phyloP scores from a whole-genome alignment of 352 stramenopile genomes.

The Globisporangium barbulae region DNA sequence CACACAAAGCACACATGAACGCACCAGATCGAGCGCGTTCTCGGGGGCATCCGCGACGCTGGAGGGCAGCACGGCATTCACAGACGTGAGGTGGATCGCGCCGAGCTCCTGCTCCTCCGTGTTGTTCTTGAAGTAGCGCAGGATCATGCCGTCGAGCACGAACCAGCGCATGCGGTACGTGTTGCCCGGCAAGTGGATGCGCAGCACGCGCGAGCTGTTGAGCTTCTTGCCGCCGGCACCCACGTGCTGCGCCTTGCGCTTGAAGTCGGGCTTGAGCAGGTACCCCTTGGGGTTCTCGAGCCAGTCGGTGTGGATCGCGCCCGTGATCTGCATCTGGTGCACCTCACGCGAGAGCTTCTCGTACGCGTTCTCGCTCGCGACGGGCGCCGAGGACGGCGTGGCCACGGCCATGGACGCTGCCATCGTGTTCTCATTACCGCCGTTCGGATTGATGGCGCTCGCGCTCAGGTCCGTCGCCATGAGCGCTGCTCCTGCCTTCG shows the following conservation, averaged over 20 bases:
- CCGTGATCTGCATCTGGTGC: conserved; percentile 88
- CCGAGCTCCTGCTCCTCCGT: conserved; percentile 86
- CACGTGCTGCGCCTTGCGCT: conserved; percentile 83
- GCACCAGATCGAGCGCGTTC: conserved; percentile 78
- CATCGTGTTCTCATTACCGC: conserved; percentile 17
- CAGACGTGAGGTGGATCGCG: conserved; percentile 83
- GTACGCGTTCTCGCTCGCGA: conserved; percentile 75
- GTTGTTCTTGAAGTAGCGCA: conserved; percentile 87
- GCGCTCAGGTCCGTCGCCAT: conserved; percentile 56
- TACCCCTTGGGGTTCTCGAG: conserved; percentile 89
- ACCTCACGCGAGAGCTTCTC: conserved; percentile 89
- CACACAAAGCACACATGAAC: not conserved
- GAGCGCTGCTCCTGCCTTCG: not conserved
- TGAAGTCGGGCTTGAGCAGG: conserved; percentile 87
- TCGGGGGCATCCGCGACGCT: conserved; percentile 86
- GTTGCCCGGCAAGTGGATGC: conserved; percentile 76
- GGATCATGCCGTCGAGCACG: conserved; percentile 86
- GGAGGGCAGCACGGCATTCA: conserved; percentile 85
- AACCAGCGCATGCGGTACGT: conserved; percentile 85
- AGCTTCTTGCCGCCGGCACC: conserved; percentile 85
- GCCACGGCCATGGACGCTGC: conserved; percentile 11
- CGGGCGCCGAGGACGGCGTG: conserved; percentile 23
- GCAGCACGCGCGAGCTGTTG: conserved; percentile 70
- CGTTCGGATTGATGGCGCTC: conserved; percentile 33
- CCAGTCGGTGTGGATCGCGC: conserved; percentile 88